These are phyloP conservation scores for Brasilioporus rufonigricans DNA, from an alignment of 768 basidiomycete genomes.

Conservation along the genomic window DNA sequence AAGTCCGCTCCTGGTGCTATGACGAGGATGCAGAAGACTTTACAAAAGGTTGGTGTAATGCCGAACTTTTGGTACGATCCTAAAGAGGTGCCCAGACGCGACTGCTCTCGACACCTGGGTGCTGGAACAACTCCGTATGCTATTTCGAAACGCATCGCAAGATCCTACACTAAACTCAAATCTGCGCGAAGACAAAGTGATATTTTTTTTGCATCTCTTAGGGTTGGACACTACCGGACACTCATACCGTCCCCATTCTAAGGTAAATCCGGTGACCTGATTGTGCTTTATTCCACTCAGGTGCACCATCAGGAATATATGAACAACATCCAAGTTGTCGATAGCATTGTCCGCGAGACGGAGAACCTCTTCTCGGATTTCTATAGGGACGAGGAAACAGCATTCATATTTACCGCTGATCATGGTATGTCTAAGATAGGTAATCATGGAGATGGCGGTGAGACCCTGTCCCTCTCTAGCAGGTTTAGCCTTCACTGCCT, in stretches of 20 bases:
- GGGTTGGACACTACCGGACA: conserved; percentile 88
- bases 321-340: conserved; percentile 78
- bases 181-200: conserved; percentile 55
- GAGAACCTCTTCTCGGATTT: conserved; percentile 62
- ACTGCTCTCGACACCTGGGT: conserved; percentile 79
- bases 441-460: conserved; percentile 87
- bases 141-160: conserved; percentile 63
- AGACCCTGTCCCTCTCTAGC: conserved; percentile 16
- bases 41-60: conserved; percentile 58
- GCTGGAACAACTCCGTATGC: conserved; percentile 56
- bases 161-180: conserved; percentile 48
- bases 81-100: conserved; percentile 49
- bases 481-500: conserved; percentile 4
- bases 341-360: conserved; percentile 64
- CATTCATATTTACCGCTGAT: conserved; percentile 81
- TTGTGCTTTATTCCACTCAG: neutral
- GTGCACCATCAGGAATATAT: conserved; percentile 68
- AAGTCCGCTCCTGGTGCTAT: conserved; percentile 75
- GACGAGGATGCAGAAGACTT: conserved; percentile 80
- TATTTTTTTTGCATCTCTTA: conserved; percentile 83
- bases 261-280: conserved; percentile 38
- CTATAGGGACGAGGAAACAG: conserved; percentile 66
- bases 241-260: conserved; percentile 79
- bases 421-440: conserved; percentile 90
- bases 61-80: neutral